These are phyloP conservation scores for Rutstroemia sp. DNA, from an alignment of 2,329 filamentous ascomycete species.

Conservation along the genomic window DNA sequence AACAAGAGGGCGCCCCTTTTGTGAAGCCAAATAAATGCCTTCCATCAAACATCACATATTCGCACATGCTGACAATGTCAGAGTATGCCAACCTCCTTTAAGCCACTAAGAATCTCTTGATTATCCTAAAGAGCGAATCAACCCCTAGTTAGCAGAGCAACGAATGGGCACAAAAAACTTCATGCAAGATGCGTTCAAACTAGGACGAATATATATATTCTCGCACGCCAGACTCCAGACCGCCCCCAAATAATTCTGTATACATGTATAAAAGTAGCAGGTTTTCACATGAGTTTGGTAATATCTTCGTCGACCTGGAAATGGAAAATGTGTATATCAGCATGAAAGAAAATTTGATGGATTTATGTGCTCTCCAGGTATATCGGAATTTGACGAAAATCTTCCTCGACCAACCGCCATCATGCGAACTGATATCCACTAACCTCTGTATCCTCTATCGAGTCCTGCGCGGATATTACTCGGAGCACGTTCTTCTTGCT, in stretches of 20 bases:
- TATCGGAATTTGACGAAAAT: conserved; percentile 32
- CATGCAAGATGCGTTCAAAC: background rate
- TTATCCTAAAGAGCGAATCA: conserved; percentile 6
- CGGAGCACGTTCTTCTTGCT: conserved; percentile 98
- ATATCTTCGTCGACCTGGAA: conserved; percentile 32
- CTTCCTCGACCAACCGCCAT: conserved; percentile 7
- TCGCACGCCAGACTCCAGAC: conserved; percentile 17
- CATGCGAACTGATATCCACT: conserved; percentile 26
- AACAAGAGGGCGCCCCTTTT: no score
- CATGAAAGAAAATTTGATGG: conserved; percentile 7
- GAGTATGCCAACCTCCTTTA: conserved; percentile 7
- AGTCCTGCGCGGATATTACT: conserved; percentile 95
- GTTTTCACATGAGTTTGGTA: conserved; percentile 31
- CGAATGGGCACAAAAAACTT: background rate
- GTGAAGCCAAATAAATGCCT: no score
- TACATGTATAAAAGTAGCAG: conserved; percentile 13
- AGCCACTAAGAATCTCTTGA: conserved; percentile 3
- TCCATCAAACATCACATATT: no score
- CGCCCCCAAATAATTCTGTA: conserved; percentile 13
- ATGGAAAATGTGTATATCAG: conserved; percentile 24
- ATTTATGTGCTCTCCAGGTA: background rate
- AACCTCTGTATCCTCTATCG: conserved; percentile 98
- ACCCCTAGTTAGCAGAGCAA: conserved; percentile 7
- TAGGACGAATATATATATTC: conserved; percentile 11
- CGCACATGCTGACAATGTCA: background rate